Evolutionary conservation across 1,284 basidiomycete genomes (phyloP), one percentile per base, ranked within the genome.

Genomic region (Hymenochaete sp.): DNA sequence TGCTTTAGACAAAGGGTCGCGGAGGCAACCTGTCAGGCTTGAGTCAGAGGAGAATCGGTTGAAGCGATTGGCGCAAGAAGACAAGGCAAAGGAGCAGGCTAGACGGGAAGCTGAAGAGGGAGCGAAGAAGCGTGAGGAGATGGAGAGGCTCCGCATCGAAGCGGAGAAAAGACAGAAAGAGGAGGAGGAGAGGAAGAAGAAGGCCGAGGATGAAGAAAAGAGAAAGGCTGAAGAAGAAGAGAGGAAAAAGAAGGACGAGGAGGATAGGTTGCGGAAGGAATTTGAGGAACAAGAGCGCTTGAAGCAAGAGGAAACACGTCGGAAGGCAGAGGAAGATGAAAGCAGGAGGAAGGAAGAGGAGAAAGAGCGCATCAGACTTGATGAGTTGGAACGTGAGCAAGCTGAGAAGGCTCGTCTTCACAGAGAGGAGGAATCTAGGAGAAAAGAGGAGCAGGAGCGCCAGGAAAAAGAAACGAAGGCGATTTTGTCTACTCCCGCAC

Each of bases 11-110:
- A 63, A 60, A 40, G 54, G 59, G 42, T 55, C 55, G 29, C 27
- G 62, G 48, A 41, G 62, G 52, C 19, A 54, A 38, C 45, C 60
- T 13, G 62, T 71, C 1, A 61, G 71, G 33, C 59, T 74, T 39
- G 73, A 75, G 58, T 68, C 66, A 0, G 66, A 67, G 49, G 69
- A 72, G 51, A 58, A 56, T 31, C 55, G 54, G 39, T 45, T 51
- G 36, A 52, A 59, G 49, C 51, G 44, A 38, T 56, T 44, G 38
- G 54, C 46, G 44, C 47, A 54, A 27, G 57, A 56, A 38, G 48
- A 53, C 28, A 51, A 52, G 35, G 49, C 50, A 19, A 56, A 63
- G 53, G 62, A 64, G 50, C 48, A 52, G 43, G 42, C 52, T 44
- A 52, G 49, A 36, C 33, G 42, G 44, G 54, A 52, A 37, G 49